Evolutionary conservation across 805 yeast genomes (phyloP).

Genomic region (Jamesozyma hellenica): DNA sequence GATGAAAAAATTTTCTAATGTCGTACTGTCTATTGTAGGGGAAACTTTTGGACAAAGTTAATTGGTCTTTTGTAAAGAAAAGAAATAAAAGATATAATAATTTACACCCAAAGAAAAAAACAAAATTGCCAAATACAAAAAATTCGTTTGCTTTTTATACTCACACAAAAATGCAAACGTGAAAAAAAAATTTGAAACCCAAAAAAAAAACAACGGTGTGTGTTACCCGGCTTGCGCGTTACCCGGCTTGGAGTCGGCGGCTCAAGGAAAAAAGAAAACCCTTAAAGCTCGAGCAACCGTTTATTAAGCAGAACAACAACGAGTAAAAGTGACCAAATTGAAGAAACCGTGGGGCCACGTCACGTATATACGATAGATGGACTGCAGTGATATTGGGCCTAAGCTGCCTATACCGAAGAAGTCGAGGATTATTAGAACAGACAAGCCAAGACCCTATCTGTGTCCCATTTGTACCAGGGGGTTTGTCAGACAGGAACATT

Average conservation of each 20-base stretch:
- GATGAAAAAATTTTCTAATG: conserved; percentile 11
- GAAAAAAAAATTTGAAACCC: too few species aligned
- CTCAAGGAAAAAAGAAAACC: too few species aligned
- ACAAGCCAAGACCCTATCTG: conserved; percentile 87
- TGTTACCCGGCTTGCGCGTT: too few species aligned
- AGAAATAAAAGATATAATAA: conserved; percentile 17
- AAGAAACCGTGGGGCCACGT: too few species aligned
- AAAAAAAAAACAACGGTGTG: too few species aligned
- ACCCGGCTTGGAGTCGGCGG: too few species aligned
- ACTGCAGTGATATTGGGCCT: too few species aligned
- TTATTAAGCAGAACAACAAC: too few species aligned
- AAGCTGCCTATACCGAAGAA: conserved; percentile 68
- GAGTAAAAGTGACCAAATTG: too few species aligned
- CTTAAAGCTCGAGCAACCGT: too few species aligned
- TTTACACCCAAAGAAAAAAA: not conserved
- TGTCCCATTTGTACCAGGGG: conserved; percentile 89
- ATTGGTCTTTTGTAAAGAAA: conserved; percentile 4
- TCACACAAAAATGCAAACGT: too few species aligned
- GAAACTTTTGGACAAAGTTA: conserved; percentile 58
- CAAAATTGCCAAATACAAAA: not conserved
- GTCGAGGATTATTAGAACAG: conserved; percentile 74
- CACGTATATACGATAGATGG: not conserved
- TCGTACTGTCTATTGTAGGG: conserved; percentile 66
- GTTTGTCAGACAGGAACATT: conserved; percentile 89
- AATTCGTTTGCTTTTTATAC: too few species aligned